phyloP scores from a whole-genome alignment of 2,329 filamentous ascomycete genomes.

The Pezicula neosporulosa region DNA sequence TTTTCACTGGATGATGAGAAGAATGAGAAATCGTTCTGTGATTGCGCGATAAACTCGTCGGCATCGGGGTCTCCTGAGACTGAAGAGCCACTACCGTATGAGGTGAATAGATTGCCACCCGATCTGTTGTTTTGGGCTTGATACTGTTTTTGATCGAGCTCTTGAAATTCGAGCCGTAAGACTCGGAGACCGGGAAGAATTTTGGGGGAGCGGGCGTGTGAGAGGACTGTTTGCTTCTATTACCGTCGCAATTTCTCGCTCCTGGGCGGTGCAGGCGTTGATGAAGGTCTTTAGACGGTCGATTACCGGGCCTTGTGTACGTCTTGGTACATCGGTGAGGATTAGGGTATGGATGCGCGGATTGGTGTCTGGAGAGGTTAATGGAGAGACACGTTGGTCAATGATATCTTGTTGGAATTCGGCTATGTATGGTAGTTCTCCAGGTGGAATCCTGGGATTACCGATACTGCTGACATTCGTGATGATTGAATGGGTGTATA shows the following conservation, averaged over 20 bases:
- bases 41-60: slow-evolving; percentile 15
- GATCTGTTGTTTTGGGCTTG: neutral
- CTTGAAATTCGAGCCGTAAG: slow-evolving; percentile 49
- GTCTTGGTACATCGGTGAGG: slow-evolving; percentile 50
- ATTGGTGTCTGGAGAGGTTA: slow-evolving; percentile 50
- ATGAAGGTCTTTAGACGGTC: slow-evolving; percentile 46
- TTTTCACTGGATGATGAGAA: slow-evolving; percentile 4
- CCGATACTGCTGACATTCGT: slow-evolving; percentile 47
- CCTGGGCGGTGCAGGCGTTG: slow-evolving; percentile 43
- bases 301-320: slow-evolving; percentile 47
- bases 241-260: slow-evolving; percentile 36
- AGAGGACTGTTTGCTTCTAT: slow-evolving; percentile 15
- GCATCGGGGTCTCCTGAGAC: slow-evolving; percentile 23
- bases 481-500: slow-evolving; percentile 58
- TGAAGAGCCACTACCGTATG: slow-evolving; percentile 3
- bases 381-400: slow-evolving; percentile 32
- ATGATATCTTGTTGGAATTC: slow-evolving; percentile 24
- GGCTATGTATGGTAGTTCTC: neutral
- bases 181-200: slow-evolving; percentile 49
- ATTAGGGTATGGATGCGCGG: slow-evolving; percentile 49
- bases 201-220: slow-evolving; percentile 35
- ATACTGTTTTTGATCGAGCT: neutral
- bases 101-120: too few relatives aligned
- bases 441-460: neutral
- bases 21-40: slow-evolving; percentile 24